Conservation (phyloP, 2,329 filamentous ascomycete genomes). For the Stachybotrys echinatus region DNA sequence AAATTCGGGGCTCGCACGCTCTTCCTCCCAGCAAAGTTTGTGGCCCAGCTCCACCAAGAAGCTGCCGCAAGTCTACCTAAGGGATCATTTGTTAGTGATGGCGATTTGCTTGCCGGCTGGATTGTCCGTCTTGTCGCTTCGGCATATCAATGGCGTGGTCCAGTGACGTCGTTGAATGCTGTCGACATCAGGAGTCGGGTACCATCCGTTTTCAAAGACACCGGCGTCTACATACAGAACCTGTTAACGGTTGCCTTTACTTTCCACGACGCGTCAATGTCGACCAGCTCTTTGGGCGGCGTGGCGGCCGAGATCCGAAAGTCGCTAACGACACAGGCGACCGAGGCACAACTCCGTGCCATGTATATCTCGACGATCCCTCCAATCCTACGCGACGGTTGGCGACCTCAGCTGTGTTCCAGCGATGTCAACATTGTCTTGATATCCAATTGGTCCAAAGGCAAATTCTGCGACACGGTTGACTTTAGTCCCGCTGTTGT, state of each 20-base stretch:
- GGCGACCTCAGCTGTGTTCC: not conserved
- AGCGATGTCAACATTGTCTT: not conserved
- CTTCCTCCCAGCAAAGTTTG: not conserved
- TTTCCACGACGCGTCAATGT: not conserved
- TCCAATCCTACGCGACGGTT: not conserved
- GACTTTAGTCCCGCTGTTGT: constrained; percentile 6
- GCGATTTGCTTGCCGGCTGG: not conserved
- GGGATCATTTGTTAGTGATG: not conserved
- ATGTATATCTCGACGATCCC: not conserved
- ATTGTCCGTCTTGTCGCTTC: not conserved
- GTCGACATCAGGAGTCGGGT: not conserved
- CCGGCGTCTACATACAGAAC: not conserved
- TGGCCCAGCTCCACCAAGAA: not conserved
- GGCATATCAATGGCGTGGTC: not conserved
- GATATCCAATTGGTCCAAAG: not conserved
- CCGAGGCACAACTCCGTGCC: not conserved
- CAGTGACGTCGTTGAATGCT: not conserved
- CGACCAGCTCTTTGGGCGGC: not conserved
- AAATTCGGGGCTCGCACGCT: not conserved
- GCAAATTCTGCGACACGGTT: not conserved
- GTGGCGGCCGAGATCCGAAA: not conserved
- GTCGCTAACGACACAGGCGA: not conserved
- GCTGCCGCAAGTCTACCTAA: not conserved
- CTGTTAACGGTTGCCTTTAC: not conserved
- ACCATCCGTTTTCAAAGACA: not conserved